Percentiles rank a stretch among this genome's conserved stretches.
phyloP scores from a whole-genome alignment of 306 rosid genomes.

The Quercus berberidifolia region DNA sequence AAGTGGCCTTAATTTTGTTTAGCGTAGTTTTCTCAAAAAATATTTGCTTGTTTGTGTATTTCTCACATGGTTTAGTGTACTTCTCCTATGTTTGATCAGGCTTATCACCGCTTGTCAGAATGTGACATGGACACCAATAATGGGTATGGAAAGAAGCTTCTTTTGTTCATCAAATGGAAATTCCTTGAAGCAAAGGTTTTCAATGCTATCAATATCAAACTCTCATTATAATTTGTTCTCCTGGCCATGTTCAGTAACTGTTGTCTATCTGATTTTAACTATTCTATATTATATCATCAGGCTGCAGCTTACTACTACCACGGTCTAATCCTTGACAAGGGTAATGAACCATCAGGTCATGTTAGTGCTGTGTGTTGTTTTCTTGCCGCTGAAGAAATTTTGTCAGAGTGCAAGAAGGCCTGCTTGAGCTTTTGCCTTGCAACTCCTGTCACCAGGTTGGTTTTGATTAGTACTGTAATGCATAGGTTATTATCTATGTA shows the following conservation, averaged over 20 bases:
- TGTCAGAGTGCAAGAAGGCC: constrained; percentile 78
- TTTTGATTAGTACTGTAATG: not conserved
- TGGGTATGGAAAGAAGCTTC: constrained; percentile 66
- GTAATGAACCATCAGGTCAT: constrained; percentile 66
- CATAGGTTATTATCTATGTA: not conserved
- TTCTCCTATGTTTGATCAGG: constrained; percentile 46
- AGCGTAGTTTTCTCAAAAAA: not conserved
- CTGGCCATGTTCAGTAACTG: not conserved
- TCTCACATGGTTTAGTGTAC: constrained; percentile 1
- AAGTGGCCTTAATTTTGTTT: not conserved
- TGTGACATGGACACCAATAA: constrained; percentile 43
- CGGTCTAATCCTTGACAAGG: constrained; percentile 84
- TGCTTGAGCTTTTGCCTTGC: constrained; percentile 85
- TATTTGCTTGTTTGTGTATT: not conserved
- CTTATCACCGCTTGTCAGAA: constrained; percentile 68
- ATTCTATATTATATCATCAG: constrained; percentile 26
- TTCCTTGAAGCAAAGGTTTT: constrained; percentile 86
- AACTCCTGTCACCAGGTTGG: constrained; percentile 82
- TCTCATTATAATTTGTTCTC: not conserved
- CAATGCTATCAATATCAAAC: constrained; percentile 5
- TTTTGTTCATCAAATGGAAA: constrained; percentile 86
- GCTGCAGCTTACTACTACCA: constrained; percentile 96
- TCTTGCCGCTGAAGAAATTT: constrained; percentile 87
- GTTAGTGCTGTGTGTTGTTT: constrained; percentile 74
- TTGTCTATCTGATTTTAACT: not conserved